These are phyloP conservation scores for Aspergillus amoenus DNA, from an alignment of 2,329 filamentous ascomycete genomes.

Conservation along the genomic window DNA sequence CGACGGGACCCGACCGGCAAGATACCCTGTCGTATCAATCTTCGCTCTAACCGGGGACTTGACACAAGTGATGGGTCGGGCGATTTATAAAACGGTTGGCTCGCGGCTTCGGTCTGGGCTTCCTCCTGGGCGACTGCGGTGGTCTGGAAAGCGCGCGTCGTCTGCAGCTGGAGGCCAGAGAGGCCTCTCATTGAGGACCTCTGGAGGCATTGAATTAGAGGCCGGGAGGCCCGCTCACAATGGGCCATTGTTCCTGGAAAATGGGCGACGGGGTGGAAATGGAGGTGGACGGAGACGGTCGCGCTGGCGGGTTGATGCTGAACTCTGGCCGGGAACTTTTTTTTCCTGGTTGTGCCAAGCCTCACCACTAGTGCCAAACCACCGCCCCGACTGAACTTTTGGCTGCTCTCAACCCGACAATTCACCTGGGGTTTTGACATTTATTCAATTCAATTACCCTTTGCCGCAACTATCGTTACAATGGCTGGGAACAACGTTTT, in stretches of 20 bases:
- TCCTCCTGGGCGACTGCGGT: conserved; percentile 46
- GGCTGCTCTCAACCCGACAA: conserved; percentile 19
- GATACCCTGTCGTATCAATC: conserved; percentile 66
- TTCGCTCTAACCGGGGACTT: conserved; percentile 63
- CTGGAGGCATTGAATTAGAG: conserved; percentile 43
- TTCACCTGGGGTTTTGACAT: background rate
- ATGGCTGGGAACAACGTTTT: conserved; percentile 40
- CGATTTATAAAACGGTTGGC: conserved; percentile 42
- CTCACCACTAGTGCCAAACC: conserved; percentile 31
- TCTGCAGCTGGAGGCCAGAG: conserved; percentile 34
- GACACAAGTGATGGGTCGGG: conserved; percentile 68
- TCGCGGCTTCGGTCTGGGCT: conserved; percentile 41
- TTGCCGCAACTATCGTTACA: conserved; percentile 11
- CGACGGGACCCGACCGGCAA: conserved; percentile 80
- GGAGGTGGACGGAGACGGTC: conserved; percentile 15
- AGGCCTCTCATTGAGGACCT: conserved; percentile 35
- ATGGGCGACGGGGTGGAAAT: background rate
- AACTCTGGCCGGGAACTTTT: conserved; percentile 35
- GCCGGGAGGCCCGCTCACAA: conserved; percentile 44
- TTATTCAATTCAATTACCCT: background rate
- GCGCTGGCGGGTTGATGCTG: conserved; percentile 20
- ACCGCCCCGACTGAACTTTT: conserved; percentile 37
- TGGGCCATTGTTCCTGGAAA: conserved; percentile 35
- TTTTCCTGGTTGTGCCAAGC: conserved; percentile 34
- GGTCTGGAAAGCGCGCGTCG: conserved; percentile 50